Evolutionary conservation across 2,329 filamentous ascomycete genomes (phyloP).

Genomic region (Diaporthe vexans): DNA sequence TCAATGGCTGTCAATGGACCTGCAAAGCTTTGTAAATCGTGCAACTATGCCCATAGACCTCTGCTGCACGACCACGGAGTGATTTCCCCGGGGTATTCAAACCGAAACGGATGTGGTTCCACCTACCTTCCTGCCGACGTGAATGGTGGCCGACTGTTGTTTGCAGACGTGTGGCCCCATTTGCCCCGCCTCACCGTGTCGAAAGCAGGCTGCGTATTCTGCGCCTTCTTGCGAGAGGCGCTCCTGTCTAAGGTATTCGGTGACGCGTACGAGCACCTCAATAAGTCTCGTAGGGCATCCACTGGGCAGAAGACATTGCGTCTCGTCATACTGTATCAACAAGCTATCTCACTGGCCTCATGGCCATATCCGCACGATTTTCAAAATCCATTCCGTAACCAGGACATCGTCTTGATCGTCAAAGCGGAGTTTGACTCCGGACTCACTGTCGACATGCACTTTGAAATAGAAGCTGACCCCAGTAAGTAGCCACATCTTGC

Average conservation of each 20-base stretch:
- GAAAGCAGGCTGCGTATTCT: not conserved
- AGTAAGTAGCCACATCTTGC: too few species aligned
- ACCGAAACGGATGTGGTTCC: too few species aligned
- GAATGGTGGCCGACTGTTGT: not conserved
- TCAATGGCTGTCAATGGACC: too few species aligned
- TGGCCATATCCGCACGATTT: too few species aligned
- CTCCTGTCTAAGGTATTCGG: not conserved
- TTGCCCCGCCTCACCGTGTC: not conserved
- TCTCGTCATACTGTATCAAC: not conserved
- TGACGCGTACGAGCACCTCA: not conserved
- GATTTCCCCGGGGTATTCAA: too few species aligned
- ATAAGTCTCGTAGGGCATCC: fast-evolving
- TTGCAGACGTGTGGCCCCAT: not conserved
- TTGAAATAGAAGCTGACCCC: not conserved
- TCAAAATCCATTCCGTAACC: too few species aligned
- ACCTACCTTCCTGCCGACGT: too few species aligned
- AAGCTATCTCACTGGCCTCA: too few species aligned
- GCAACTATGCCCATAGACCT: too few species aligned
- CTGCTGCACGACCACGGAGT: too few species aligned
- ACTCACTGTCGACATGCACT: fast-evolving
- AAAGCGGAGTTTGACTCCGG: not conserved
- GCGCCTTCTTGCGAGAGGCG: not conserved
- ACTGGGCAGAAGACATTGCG: fast-evolving
- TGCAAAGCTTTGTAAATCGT: too few species aligned
- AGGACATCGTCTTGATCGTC: not conserved